Percentiles rank a stretch among this genome's conserved stretches.
phyloP scores from a whole-genome alignment of 495 filamentous ascomycete genomes.

The Podospora anserina region DNA sequence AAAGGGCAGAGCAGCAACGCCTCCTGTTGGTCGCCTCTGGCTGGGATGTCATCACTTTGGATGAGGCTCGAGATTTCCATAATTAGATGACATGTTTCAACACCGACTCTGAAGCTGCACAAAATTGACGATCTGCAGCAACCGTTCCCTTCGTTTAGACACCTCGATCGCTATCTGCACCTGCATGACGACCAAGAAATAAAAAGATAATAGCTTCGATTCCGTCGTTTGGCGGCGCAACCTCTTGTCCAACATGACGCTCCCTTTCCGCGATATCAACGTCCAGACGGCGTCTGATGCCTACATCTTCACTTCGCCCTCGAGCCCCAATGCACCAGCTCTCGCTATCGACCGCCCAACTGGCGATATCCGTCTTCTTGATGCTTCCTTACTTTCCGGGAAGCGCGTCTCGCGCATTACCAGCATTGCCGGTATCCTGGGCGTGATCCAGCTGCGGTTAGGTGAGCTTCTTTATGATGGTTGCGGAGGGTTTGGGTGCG shows the following conservation, averaged over 20 bases:
- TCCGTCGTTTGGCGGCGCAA: conserved; percentile 4
- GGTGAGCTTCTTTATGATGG: not conserved
- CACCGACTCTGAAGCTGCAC: not conserved
- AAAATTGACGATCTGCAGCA: not conserved
- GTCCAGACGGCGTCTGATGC: conserved; percentile 84
- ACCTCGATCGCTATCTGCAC: not conserved
- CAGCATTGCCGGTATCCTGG: conserved; percentile 90
- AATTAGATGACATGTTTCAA: not conserved
- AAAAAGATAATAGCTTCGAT: conserved; percentile 2
- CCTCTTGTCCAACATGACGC: conserved; percentile 43
- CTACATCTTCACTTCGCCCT: conserved; percentile 96
- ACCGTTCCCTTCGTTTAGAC: not conserved
- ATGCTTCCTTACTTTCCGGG: conserved; percentile 67
- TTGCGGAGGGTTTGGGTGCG: conserved; percentile 51
- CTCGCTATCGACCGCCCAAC: conserved; percentile 87
- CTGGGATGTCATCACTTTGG: not conserved
- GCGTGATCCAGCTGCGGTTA: conserved; percentile 75
- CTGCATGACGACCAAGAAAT: not conserved
- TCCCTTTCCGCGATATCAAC: conserved; percentile 95
- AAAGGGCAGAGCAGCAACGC: no score
- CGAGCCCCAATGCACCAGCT: conserved; percentile 80
- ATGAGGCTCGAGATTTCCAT: not conserved
- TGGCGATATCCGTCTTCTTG: conserved; percentile 82
- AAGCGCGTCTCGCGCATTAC: conserved; percentile 71
- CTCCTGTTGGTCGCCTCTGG: not conserved